Percentiles rank a stretch among this genome's conserved stretches.
Evolutionary conservation across 1,139 yeast genomes (phyloP).

Genomic region (Suhomyces choctaworum): DNA sequence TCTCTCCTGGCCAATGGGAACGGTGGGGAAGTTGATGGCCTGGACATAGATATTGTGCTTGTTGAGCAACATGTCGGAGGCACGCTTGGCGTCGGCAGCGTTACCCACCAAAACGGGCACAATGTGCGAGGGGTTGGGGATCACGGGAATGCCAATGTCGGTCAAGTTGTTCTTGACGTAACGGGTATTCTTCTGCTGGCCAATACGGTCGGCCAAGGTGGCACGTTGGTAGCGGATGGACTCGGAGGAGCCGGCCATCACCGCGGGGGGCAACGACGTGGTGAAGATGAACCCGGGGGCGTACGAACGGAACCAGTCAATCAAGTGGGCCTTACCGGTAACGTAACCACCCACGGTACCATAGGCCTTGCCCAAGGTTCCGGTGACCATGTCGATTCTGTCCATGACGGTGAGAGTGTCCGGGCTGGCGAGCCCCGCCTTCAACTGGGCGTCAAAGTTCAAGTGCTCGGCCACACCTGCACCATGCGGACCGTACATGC

Average conservation of each 20-base stretch:
- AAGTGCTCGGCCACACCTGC: slow-evolving; percentile 99
- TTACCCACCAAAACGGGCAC: slow-evolving; percentile 94
- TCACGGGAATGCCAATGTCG: slow-evolving; percentile 83
- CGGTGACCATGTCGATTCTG: slow-evolving; percentile 93
- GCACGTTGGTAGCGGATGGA: slow-evolving; percentile 85
- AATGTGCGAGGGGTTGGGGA: slow-evolving; percentile 96
- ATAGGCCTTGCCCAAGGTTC: slow-evolving; percentile 94
- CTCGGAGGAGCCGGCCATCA: slow-evolving; percentile 92
- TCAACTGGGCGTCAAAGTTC: slow-evolving; percentile 79
- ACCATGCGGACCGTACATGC: slow-evolving; percentile 98
- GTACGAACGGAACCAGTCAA: slow-evolving; percentile 94
- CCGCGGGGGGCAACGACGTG: slow-evolving; percentile 94
- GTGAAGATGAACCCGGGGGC: slow-evolving; percentile 98
- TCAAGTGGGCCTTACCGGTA: slow-evolving; percentile 79
- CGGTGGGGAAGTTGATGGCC: slow-evolving; percentile 98
- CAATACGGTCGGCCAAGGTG: slow-evolving; percentile 73
- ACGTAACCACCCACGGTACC: slow-evolving; percentile 98
- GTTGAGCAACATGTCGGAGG: slow-evolving; percentile 83
- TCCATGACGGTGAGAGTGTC: slow-evolving; percentile 65
- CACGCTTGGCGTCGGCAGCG: slow-evolving; percentile 87
- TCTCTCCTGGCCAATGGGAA: slow-evolving; percentile 93
- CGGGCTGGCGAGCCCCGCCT: slow-evolving; percentile 61
- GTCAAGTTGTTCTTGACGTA: slow-evolving; percentile 76
- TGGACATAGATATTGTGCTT: slow-evolving; percentile 91
- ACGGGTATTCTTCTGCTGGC: slow-evolving; percentile 82